Conservation (phyloP, 1,139 yeast species). For the Hansenula anomala region DNA sequence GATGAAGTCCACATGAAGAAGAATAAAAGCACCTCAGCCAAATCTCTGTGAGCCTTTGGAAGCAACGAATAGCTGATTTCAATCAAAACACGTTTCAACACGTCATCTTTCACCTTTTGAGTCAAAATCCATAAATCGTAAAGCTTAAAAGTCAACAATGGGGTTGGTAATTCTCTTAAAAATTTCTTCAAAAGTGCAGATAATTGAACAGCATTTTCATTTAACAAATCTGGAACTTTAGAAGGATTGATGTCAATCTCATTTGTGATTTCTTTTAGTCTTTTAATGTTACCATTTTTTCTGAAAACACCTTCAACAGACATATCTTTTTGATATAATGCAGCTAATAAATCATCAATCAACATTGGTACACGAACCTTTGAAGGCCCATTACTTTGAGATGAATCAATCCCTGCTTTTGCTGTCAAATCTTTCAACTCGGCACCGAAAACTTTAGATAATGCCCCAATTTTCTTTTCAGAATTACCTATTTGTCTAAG, state of each 20-base stretch:
- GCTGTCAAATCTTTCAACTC: constrained; percentile 68
- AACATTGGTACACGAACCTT: constrained; percentile 79
- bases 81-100: constrained; percentile 49
- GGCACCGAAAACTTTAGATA: constrained; percentile 63
- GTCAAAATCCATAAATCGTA: constrained; percentile 81
- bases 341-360: constrained; percentile 78
- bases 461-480: constrained; percentile 24
- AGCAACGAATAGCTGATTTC: constrained; percentile 75
- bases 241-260: constrained; percentile 73
- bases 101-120: constrained; percentile 49
- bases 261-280: constrained; percentile 69
- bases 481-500: constrained; percentile 32
- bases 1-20: constrained; percentile 96
- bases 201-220: constrained; percentile 84
- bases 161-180: constrained; percentile 88
- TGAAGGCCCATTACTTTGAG: constrained; percentile 81
- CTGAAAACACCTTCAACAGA: constrained; percentile 96
- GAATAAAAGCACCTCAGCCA: constrained; percentile 78
- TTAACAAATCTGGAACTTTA: constrained; percentile 64
- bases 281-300: constrained; percentile 90
- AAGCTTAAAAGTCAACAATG: constrained; percentile 71
- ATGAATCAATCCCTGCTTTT: constrained; percentile 81
- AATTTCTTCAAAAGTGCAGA: constrained; percentile 93
- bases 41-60: constrained; percentile 79
- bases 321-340: constrained; percentile 89